Percentiles rank a stretch among this genome's conserved stretches.
phyloP scores from a whole-genome alignment of 2,329 filamentous ascomycete species.

The Sclerotinia spermophila region DNA sequence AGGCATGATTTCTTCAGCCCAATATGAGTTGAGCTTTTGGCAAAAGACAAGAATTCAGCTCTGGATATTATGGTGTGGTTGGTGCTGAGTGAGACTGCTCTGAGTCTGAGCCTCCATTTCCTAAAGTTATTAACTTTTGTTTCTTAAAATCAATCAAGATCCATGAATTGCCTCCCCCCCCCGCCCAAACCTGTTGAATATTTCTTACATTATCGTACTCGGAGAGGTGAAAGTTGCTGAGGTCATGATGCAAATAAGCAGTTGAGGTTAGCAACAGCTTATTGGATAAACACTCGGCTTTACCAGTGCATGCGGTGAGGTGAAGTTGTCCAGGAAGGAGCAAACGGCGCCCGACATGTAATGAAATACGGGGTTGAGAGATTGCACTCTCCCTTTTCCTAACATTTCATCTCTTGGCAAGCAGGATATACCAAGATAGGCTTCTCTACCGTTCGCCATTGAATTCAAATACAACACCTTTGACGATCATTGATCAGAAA shows the following conservation, averaged over 20 bases:
- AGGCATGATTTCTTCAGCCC: not conserved
- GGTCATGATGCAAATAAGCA: not conserved
- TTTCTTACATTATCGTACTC: not conserved
- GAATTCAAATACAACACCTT: slow-evolving; percentile 4
- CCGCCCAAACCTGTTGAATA: not conserved
- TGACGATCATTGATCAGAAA: not conserved
- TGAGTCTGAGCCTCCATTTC: slow-evolving; percentile 2
- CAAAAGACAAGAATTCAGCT: slow-evolving; percentile 6
- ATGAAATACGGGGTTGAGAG: not conserved
- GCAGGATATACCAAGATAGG: not conserved
- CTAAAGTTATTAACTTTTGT: not conserved
- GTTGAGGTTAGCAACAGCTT: not conserved
- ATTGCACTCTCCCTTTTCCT: slow-evolving; percentile 6
- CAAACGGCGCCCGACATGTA: not conserved
- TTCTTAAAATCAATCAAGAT: not conserved
- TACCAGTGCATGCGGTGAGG: slow-evolving; percentile 2
- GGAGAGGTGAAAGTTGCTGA: not conserved
- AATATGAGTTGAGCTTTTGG: slow-evolving; percentile 2
- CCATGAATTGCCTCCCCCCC: not conserved
- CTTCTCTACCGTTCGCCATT: not conserved
- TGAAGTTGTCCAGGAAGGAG: slow-evolving; percentile 8
- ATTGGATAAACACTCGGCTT: not conserved
- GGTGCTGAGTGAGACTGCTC: slow-evolving; percentile 16
- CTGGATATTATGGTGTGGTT: not conserved
- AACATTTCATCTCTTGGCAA: slow-evolving; percentile 10